Percentiles rank a stretch among this genome's conserved stretches.
Evolutionary conservation across 805 yeast species (phyloP).

Genomic region (Wickerhamiella domercqiae): DNA sequence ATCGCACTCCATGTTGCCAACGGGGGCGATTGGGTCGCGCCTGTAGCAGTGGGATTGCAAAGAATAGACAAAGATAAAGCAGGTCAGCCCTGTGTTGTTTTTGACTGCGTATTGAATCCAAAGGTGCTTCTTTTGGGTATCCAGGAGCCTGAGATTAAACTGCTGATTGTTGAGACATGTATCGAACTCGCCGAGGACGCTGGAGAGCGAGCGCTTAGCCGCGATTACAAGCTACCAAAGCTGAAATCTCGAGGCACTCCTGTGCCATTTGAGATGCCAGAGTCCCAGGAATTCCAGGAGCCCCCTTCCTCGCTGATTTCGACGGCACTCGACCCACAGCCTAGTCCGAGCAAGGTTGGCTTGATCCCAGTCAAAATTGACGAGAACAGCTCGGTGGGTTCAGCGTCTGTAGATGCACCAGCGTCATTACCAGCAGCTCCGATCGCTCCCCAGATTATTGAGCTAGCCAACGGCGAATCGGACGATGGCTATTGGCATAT

Average conservation of each 20-base stretch:
- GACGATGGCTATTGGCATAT: constrained; percentile 9
- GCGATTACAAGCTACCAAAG: constrained; percentile 54
- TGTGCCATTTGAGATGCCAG: constrained; percentile 25
- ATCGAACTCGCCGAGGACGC: constrained; percentile 59
- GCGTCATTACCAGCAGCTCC: neutral
- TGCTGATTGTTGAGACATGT: constrained; percentile 69
- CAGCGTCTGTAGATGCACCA: neutral
- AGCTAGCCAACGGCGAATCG: neutral
- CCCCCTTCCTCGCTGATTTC: neutral
- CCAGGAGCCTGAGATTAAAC: constrained; percentile 40
- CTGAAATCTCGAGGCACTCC: constrained; percentile 54
- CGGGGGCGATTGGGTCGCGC: constrained; percentile 72
- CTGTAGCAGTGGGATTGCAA: constrained; percentile 47
- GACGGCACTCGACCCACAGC: neutral
- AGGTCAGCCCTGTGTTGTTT: constrained; percentile 47
- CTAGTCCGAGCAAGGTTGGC: too few relatives aligned
- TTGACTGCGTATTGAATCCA: constrained; percentile 66
- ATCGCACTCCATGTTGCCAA: constrained; percentile 47
- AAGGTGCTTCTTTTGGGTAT: constrained; percentile 48
- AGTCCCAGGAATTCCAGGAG: constrained; percentile 4
- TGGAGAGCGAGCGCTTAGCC: constrained; percentile 35
- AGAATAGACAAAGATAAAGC: constrained; percentile 44
- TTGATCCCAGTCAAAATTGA: too few relatives aligned
- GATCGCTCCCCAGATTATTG: neutral
- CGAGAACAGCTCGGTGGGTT: neutral